A percentile compares a stretch with the other conserved stretches of the same genome.
phyloP scores from a whole-genome alignment of 805 yeast genomes.

The Myxozyma mucilagina region DNA sequence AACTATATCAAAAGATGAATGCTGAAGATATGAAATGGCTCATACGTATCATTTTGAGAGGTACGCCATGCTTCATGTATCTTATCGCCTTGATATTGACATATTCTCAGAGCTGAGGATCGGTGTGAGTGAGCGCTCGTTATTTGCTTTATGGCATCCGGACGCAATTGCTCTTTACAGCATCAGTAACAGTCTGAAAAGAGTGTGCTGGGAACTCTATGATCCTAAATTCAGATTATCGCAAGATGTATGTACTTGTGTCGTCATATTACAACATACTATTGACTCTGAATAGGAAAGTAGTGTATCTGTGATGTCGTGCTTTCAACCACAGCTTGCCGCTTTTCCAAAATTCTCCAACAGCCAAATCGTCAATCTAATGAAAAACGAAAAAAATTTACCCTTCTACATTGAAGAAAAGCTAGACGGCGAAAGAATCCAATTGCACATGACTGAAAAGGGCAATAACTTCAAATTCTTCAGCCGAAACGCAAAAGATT shows the following conservation, averaged over 20 bases:
- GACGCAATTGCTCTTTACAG: slow-evolving; percentile 67
- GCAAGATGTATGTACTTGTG: slow-evolving; percentile 44
- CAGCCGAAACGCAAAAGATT: slow-evolving; percentile 73
- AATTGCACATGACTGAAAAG: slow-evolving; percentile 61
- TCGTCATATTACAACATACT: background rate
- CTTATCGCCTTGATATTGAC: background rate
- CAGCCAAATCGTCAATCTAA: slow-evolving; percentile 48
- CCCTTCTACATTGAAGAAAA: slow-evolving; percentile 82
- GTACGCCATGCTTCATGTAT: slow-evolving; percentile 47
- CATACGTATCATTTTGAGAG: slow-evolving; percentile 61
- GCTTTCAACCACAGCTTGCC: slow-evolving; percentile 79
- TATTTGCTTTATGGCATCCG: slow-evolving; percentile 71
- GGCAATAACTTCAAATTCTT: slow-evolving; percentile 52
- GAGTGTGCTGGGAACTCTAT: slow-evolving; percentile 58
- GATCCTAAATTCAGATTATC: slow-evolving; percentile 52
- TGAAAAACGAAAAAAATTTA: slow-evolving; percentile 27
- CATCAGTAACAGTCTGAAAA: slow-evolving; percentile 62
- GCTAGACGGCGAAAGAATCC: slow-evolving; percentile 88
- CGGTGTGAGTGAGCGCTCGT: slow-evolving; percentile 59
- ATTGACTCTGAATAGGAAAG: slow-evolving; percentile 37
- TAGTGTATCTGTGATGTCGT: slow-evolving; percentile 49
- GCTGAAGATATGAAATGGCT: slow-evolving; percentile 68
- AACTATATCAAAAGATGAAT: slow-evolving; percentile 56
- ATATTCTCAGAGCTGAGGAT: slow-evolving; percentile 40
- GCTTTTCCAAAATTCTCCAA: slow-evolving; percentile 53